A percentile compares a stretch with the other conserved stretches of the same genome.
Conservation (phyloP, 805 yeast species). For the Alloascoidea hylecoeti region DNA sequence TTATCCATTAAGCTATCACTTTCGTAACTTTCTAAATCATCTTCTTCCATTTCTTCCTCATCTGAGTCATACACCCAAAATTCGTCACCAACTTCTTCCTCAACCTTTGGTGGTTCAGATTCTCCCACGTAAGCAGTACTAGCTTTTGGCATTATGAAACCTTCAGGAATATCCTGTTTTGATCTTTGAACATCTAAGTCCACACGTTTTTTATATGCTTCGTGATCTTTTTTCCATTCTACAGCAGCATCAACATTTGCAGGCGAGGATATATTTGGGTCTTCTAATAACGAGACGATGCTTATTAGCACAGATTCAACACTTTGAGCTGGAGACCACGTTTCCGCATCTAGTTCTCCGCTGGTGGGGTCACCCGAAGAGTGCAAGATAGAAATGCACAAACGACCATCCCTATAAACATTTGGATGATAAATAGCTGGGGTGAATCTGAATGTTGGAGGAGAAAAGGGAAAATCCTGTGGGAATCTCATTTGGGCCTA, state of each 20-base stretch:
- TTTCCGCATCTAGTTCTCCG: constrained; percentile 69
- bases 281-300: constrained; percentile 81
- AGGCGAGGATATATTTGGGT: constrained; percentile 87
- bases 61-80: constrained; percentile 79
- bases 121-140: constrained; percentile 25
- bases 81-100: constrained; percentile 60
- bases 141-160: constrained; percentile 65
- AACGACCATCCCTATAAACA: constrained; percentile 83
- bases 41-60: constrained; percentile 47
- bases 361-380: constrained; percentile 83
- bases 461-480: constrained; percentile 77
- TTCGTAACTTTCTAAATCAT: constrained; percentile 48
- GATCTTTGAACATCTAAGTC: constrained; percentile 70
- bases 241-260: constrained; percentile 96
- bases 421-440: constrained; percentile 94
- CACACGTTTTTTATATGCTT: constrained; percentile 61
- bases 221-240: constrained; percentile 72
- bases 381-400: constrained; percentile 88
- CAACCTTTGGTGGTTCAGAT: constrained; percentile 15
- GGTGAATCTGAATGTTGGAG: constrained; percentile 85
- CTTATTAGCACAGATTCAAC: constrained; percentile 86
- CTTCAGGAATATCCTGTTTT: constrained; percentile 76
- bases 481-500: constrained; percentile 89
- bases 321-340: constrained; percentile 59
- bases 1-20: constrained; percentile 31